These are phyloP conservation scores for Olyra latifolia DNA, from an alignment of 176 grass and related monocot species.

Conservation along the genomic window DNA sequence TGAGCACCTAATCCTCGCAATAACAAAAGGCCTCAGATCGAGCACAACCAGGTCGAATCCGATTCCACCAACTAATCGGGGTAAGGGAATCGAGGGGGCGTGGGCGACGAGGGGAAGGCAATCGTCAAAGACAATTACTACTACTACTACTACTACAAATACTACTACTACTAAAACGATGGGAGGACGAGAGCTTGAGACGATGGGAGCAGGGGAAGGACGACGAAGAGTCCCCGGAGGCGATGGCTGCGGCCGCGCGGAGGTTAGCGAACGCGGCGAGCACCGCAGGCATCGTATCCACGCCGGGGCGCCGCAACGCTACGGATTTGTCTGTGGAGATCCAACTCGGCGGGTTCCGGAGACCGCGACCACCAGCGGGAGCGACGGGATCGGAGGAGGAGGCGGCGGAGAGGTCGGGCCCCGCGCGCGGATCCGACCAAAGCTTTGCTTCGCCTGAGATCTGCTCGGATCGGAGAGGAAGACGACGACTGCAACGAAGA, in stretches of 20 bases:
- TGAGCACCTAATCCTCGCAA: neutral
- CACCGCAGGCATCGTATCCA: constrained; percentile 72
- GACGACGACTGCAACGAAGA: neutral
- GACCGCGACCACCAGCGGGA: neutral
- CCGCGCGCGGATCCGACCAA: neutral
- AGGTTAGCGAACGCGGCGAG: constrained; percentile 48
- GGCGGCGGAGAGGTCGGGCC: neutral
- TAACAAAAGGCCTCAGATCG: constrained; percentile 39
- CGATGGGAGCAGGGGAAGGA: constrained; percentile 56
- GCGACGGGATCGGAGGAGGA: neutral
- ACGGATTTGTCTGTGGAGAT: constrained; percentile 22
- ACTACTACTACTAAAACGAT: constrained; percentile 63
- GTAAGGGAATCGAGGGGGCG: constrained; percentile 21
- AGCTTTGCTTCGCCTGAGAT: neutral
- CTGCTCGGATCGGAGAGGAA: neutral
- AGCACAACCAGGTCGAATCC: constrained; percentile 42
- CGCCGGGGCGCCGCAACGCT: constrained; percentile 41
- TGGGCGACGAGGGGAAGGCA: constrained; percentile 40
- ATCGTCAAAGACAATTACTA: constrained; percentile 67
- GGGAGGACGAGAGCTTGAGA: constrained; percentile 47
- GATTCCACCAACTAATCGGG: constrained; percentile 2
- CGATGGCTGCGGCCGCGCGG: constrained; percentile 46
- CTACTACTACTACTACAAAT: constrained; percentile 53
- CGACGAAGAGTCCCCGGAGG: constrained; percentile 22
- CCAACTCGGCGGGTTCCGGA: constrained; percentile 46